Evolutionary conservation across 768 basidiomycete genomes (phyloP).

Genomic region (Calvatia gigantea): DNA sequence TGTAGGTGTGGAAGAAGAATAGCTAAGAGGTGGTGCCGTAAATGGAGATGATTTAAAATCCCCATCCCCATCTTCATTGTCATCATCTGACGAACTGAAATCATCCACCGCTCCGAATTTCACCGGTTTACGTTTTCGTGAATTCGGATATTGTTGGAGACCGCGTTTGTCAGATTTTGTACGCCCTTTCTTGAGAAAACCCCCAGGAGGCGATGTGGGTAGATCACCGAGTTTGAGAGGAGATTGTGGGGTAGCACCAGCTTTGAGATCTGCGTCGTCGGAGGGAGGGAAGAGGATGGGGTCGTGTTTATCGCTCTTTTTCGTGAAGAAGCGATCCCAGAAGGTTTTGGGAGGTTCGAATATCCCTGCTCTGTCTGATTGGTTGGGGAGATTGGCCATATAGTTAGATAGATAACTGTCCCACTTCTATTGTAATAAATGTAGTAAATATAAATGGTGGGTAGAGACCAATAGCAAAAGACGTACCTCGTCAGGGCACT

Average conservation of each 20-base stretch:
- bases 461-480: neutral
- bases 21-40: slow-evolving; percentile 12
- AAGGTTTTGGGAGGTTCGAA: slow-evolving; percentile 52
- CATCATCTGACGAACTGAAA: slow-evolving; percentile 16
- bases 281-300: slow-evolving; percentile 14
- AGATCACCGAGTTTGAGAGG: neutral
- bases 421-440: slow-evolving; percentile 51
- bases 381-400: slow-evolving; percentile 48
- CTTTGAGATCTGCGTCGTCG: slow-evolving; percentile 8
- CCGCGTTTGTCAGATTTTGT: slow-evolving; percentile 13
- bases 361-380: slow-evolving; percentile 50
- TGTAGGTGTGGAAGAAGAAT: slow-evolving; percentile 26
- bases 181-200: slow-evolving; percentile 24
- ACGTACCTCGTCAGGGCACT: slow-evolving; percentile 65
- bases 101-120: slow-evolving; percentile 27
- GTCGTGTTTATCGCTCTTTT: slow-evolving; percentile 16
- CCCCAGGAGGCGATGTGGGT: neutral
- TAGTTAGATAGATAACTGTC: slow-evolving; percentile 63
- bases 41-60: slow-evolving; percentile 8
- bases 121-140: slow-evolving; percentile 25
- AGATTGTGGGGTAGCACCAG: neutral
- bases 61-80: slow-evolving; percentile 13
- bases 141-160: slow-evolving; percentile 3
- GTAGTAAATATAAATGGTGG: neutral
- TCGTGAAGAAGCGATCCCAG: slow-evolving; percentile 49